A percentile compares a stretch with the other conserved stretches of the same genome.
Conservation (phyloP, 2,329 filamentous ascomycete species). For the Arthrobotrys musiformis region DNA sequence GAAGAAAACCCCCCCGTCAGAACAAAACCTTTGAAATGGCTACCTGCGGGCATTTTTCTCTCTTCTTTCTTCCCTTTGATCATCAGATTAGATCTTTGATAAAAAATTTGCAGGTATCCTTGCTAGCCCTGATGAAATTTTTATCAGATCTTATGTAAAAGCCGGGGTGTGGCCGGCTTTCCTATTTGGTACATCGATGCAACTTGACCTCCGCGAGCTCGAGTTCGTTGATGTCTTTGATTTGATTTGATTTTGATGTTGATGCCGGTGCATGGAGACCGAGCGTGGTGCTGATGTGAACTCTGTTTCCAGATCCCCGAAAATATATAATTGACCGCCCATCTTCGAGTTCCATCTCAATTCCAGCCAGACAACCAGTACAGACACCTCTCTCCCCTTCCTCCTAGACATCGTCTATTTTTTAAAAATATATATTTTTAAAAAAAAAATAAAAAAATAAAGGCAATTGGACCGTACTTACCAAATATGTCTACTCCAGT, state of each 20-base stretch:
- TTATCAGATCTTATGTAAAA: conserved; percentile 40
- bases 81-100: conserved; percentile 21
- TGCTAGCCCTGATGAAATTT: conserved; percentile 1
- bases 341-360: neutral
- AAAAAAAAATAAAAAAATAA: too few species aligned
- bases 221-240: neutral
- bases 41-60: neutral
- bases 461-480: neutral
- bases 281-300: conserved; percentile 12
- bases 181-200: conserved; percentile 38
- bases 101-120: conserved; percentile 3
- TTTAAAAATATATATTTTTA: too few species aligned
- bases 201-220: conserved; percentile 23
- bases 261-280: conserved; percentile 6
- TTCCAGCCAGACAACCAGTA: neutral
- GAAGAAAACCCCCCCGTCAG: neutral
- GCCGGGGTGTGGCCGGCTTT: neutral
- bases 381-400: neutral
- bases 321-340: conserved; percentile 6
- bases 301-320: conserved; percentile 22
- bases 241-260: neutral
- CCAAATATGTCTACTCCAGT: conserved; percentile 69
- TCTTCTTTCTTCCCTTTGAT: neutral
- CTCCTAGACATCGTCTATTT: neutral
- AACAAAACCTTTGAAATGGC: neutral